These are phyloP conservation scores for Penicillium samsonianum DNA, from an alignment of 495 filamentous ascomycete species.

Conservation along the genomic window DNA sequence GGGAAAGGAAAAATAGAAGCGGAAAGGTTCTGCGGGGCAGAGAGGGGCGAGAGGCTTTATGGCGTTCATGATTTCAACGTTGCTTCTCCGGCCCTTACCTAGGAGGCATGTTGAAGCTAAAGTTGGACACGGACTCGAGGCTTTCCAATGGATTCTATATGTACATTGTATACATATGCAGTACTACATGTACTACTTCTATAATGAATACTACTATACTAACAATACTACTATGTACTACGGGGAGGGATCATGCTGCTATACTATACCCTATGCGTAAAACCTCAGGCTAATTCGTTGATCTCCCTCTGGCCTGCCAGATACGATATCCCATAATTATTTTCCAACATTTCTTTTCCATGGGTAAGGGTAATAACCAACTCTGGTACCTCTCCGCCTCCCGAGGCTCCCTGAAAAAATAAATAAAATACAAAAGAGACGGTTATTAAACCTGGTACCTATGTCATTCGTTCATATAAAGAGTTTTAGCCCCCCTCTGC, in stretches of 20 bases:
- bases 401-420: slow-evolving; percentile 5
- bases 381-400: slow-evolving; percentile 7
- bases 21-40: slow-evolving; percentile 26
- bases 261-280: too few species aligned
- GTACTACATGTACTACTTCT: neutral
- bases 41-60: slow-evolving; percentile 15
- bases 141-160: neutral
- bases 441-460: neutral
- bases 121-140: slow-evolving; percentile 3
- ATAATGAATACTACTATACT: neutral
- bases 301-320: too few species aligned
- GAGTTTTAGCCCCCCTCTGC: slow-evolving; percentile 7
- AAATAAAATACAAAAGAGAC: slow-evolving; percentile 5
- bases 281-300: too few species aligned
- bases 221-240: neutral
- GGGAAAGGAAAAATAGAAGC: slow-evolving; percentile 25
- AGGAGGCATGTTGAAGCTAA: slow-evolving; percentile 3
- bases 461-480: slow-evolving; percentile 21
- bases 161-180: neutral
- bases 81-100: slow-evolving; percentile 6
- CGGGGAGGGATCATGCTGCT: neutral
- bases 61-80: slow-evolving; percentile 12
- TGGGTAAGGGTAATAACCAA: too few species aligned
- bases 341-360: too few species aligned
- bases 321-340: too few species aligned